Percentiles rank a stretch among this genome's conserved stretches.
phyloP scores from a whole-genome alignment of 257 asterid genomes.

The Nicotiana otophora region DNA sequence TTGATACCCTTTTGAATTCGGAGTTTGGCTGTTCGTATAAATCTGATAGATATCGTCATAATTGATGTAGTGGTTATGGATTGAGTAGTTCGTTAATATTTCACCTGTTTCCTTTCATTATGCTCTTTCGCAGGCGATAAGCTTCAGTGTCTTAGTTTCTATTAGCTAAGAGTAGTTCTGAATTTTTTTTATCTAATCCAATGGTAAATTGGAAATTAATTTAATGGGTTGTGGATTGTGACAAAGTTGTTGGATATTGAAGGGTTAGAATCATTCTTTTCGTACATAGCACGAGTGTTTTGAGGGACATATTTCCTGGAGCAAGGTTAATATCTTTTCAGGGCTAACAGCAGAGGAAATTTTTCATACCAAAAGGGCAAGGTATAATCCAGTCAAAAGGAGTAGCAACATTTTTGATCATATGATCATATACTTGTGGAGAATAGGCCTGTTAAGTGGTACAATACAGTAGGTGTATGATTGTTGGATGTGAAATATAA shows the following conservation, averaged over 20 bases:
- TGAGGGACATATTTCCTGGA: neutral
- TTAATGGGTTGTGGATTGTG: neutral
- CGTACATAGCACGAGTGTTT: too few relatives aligned
- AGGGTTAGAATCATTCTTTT: neutral
- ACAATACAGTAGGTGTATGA: neutral
- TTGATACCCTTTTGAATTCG: neutral
- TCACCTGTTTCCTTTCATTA: neutral
- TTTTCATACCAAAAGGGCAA: neutral
- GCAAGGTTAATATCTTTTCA: neutral
- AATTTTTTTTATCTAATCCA: neutral
- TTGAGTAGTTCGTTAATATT: neutral
- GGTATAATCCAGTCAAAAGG: neutral
- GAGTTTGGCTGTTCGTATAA: too few relatives aligned
- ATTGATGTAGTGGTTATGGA: neutral
- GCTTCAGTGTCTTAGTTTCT: neutral
- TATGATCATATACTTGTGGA: neutral
- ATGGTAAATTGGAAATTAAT: neutral
- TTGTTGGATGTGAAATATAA: neutral
- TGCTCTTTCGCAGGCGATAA: neutral
- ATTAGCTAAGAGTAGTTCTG: neutral
- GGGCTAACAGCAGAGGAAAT: neutral
- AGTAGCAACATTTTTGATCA: neutral
- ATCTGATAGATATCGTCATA: too few relatives aligned
- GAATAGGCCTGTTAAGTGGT: neutral
- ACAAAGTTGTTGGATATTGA: neutral